Conservation (phyloP, 1,139 yeast genomes). For the Suhomyces maxii region DNA sequence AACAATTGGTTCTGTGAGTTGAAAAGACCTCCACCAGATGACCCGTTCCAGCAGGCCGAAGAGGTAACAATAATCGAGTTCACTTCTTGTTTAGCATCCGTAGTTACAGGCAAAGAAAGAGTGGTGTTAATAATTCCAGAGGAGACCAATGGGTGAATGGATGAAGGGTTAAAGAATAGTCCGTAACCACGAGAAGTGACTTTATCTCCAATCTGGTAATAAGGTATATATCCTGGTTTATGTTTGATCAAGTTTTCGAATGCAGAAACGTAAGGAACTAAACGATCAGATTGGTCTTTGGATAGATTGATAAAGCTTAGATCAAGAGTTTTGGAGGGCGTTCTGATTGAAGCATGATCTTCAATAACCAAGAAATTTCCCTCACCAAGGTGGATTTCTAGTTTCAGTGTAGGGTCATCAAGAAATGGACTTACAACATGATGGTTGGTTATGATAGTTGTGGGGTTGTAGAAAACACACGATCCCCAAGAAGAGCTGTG, state of each 20-base stretch:
- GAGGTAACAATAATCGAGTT: constrained; percentile 49
- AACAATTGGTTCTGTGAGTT: constrained; percentile 33
- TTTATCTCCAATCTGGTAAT: constrained; percentile 25
- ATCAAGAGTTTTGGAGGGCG: constrained; percentile 34
- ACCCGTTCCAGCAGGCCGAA: constrained; percentile 75
- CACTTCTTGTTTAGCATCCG: constrained; percentile 11
- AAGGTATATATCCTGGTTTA: background rate
- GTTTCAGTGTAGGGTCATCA: constrained; percentile 6
- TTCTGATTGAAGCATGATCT: constrained; percentile 11
- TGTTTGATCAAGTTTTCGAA: background rate
- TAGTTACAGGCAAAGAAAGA: constrained; percentile 15
- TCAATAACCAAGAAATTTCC: background rate
- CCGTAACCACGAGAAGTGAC: constrained; percentile 62
- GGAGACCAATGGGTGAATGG: constrained; percentile 43
- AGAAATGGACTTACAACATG: constrained; percentile 35
- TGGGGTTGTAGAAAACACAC: constrained; percentile 26
- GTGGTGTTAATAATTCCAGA: constrained; percentile 43
- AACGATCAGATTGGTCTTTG: background rate
- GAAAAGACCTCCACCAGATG: constrained; percentile 68
- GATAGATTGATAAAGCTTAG: constrained; percentile 30
- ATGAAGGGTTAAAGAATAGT: constrained; percentile 34
- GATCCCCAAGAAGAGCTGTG: constrained; percentile 35
- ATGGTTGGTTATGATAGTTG: constrained; percentile 34
- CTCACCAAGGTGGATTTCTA: constrained; percentile 9
- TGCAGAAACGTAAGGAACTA: background rate